phyloP scores from a whole-genome alignment of 345 rosid genomes.

The Brassica cretica region DNA sequence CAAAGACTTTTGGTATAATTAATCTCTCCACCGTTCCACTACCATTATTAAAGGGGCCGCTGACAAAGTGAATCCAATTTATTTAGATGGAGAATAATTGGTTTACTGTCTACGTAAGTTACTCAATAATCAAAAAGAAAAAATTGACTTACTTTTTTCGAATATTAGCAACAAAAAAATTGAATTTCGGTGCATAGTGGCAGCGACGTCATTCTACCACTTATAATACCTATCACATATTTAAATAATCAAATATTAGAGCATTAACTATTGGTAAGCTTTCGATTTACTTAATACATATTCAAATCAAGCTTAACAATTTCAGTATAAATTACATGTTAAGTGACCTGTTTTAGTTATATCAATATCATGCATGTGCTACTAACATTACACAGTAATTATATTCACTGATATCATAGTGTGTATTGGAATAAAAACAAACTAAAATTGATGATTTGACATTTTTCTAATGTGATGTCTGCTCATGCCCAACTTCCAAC shows the following conservation, averaged over 20 bases:
- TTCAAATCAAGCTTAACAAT: neutral
- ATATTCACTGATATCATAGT: neutral
- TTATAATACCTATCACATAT: no score
- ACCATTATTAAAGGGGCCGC: slow-evolving; percentile 30
- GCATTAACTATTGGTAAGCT: neutral
- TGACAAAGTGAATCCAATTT: slow-evolving; percentile 16
- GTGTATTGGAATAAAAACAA: neutral
- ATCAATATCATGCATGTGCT: neutral
- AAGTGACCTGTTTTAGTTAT: neutral
- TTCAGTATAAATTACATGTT: neutral
- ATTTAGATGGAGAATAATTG: neutral
- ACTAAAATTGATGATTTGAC: neutral
- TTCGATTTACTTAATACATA: neutral
- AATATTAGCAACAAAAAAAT: no score
- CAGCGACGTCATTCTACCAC: no score
- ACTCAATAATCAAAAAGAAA: neutral
- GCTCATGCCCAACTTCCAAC: neutral
- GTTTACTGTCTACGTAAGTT: neutral
- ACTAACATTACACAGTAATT: neutral
- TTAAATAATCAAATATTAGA: neutral
- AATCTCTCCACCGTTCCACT: slow-evolving; percentile 36
- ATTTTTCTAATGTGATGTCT: neutral
- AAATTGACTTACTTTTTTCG: no score
- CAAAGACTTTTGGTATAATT: slow-evolving; percentile 33
- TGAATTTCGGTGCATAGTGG: no score